phyloP scores from a whole-genome alignment of 2,329 filamentous ascomycete genomes.

The Fusarium papillatum region DNA sequence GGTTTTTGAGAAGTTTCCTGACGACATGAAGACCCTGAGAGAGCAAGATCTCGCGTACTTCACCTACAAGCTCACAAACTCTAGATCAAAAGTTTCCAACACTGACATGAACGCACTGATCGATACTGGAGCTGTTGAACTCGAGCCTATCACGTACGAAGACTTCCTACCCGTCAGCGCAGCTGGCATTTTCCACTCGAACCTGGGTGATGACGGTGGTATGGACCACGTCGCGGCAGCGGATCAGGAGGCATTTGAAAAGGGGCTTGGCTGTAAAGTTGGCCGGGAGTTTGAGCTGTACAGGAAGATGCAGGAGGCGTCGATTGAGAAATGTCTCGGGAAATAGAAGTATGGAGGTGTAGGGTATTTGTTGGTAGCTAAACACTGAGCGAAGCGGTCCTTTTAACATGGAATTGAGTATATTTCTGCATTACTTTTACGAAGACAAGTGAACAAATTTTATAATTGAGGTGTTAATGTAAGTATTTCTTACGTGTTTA shows the following conservation, averaged over 20 bases:
- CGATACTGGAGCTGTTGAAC: slow-evolving; percentile 24
- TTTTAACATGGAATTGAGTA: background rate
- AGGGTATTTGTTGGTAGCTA: background rate
- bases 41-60: slow-evolving; percentile 53
- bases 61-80: slow-evolving; percentile 41
- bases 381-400: background rate
- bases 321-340: background rate
- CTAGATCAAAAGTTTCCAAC: slow-evolving; percentile 25
- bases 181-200: slow-evolving; percentile 62
- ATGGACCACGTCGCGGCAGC: background rate
- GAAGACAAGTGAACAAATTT: accelerated
- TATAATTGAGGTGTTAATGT: background rate
- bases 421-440: background rate
- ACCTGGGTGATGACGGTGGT: slow-evolving; percentile 38
- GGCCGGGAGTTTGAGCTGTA: background rate
- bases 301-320: background rate
- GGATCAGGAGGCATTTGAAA: background rate
- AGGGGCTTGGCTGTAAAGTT: background rate
- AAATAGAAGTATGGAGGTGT: background rate
- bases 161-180: slow-evolving; percentile 65
- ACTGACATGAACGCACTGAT: slow-evolving; percentile 48
- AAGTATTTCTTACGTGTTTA: background rate
- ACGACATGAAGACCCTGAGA: slow-evolving; percentile 51
- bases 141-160: slow-evolving; percentile 62
- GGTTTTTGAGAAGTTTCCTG: slow-evolving; percentile 53